Evolutionary conservation across 768 basidiomycete species (phyloP).

Genomic region (Terana coerulea): DNA sequence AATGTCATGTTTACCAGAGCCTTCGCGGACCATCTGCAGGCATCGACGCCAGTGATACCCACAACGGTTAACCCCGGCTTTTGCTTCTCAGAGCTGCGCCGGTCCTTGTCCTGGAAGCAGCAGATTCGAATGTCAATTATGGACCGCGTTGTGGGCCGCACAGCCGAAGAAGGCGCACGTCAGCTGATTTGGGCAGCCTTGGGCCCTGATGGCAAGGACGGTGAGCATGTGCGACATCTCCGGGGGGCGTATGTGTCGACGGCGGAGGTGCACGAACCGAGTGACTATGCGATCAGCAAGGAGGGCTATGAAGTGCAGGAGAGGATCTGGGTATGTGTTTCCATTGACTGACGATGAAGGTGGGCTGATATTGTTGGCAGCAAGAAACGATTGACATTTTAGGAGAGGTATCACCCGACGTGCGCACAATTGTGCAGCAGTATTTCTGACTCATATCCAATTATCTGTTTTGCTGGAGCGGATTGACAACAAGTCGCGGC

Average conservation of each 20-base stretch:
- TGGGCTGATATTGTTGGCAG: neutral
- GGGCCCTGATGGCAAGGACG: constrained; percentile 17
- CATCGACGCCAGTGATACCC: neutral
- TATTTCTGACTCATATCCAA: too few species aligned
- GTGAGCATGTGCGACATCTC: constrained; percentile 12
- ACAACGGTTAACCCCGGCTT: constrained; percentile 7
- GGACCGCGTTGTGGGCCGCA: neutral
- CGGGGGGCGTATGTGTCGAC: constrained; percentile 30
- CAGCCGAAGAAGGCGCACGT: constrained; percentile 28
- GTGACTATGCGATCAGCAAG: constrained; percentile 30
- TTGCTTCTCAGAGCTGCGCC: constrained; percentile 10
- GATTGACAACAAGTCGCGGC: too few species aligned
- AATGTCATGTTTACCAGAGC: constrained; percentile 14
- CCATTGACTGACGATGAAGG: neutral
- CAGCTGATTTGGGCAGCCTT: constrained; percentile 32
- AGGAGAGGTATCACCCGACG: neutral
- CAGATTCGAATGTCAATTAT: neutral
- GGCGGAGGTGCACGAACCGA: constrained; percentile 27
- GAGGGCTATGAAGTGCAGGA: constrained; percentile 28
- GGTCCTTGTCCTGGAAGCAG: neutral
- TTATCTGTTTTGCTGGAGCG: too few species aligned
- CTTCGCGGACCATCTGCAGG: constrained; percentile 4
- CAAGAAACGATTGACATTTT: constrained; percentile 6
- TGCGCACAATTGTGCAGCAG: constrained; percentile 1
- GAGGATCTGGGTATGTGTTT: constrained; percentile 30